Percentiles rank a stretch among this genome's conserved stretches.
Conservation (phyloP, 768 basidiomycete species). For the Russula dissimulans region DNA sequence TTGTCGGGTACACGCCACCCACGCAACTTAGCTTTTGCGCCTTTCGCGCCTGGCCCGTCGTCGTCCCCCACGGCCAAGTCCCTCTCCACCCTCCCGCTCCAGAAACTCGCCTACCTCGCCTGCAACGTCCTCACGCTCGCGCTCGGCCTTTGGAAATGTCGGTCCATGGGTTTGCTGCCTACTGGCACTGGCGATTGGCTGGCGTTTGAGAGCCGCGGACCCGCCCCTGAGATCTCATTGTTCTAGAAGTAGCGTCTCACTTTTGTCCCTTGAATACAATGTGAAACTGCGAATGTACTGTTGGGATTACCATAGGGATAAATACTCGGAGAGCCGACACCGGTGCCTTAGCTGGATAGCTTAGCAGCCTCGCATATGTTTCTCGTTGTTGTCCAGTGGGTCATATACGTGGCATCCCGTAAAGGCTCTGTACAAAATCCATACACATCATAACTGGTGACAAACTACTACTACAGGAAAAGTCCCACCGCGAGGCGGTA, state of each 20-base stretch:
- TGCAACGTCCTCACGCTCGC: constrained; percentile 72
- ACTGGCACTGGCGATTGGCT: constrained; percentile 92
- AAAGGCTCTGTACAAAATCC: too few species aligned
- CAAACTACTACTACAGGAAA: too few species aligned
- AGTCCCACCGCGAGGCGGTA: not conserved
- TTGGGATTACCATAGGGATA: too few species aligned
- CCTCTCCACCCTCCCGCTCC: constrained; percentile 49
- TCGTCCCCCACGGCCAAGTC: constrained; percentile 37
- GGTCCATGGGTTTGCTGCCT: constrained; percentile 84
- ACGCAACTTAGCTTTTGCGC: constrained; percentile 48
- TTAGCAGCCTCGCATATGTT: too few species aligned
- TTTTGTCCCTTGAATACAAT: too few species aligned
- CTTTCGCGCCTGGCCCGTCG: constrained; percentile 52
- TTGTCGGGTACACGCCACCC: not conserved
- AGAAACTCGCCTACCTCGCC: constrained; percentile 60
- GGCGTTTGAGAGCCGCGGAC: constrained; percentile 77
- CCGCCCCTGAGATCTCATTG: constrained; percentile 37
- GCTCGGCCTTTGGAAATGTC: constrained; percentile 89
- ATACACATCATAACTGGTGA: too few species aligned
- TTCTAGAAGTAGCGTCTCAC: not conserved
- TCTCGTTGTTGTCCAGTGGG: too few species aligned
- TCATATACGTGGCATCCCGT: too few species aligned
- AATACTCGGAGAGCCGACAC: too few species aligned
- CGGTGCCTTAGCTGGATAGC: too few species aligned
- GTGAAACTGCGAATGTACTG: too few species aligned